Base-by-base conservation (phyloP, 75 land plant species). In the Selaginella tamariscina region DNA sequence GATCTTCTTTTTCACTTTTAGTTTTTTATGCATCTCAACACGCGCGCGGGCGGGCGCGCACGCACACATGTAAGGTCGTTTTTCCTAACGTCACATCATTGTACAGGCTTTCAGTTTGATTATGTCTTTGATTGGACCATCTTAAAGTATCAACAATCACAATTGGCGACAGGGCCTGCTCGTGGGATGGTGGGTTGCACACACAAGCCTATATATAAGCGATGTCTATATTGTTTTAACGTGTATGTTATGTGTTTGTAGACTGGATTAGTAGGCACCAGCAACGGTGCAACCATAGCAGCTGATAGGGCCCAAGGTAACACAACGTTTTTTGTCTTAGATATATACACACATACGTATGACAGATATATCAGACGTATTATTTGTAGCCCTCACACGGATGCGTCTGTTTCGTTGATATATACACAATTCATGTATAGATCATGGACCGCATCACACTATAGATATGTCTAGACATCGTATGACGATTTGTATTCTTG, bases 101-200 rank as follows among this genome's bases (percentile, higher is more conserved):
- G 23, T 8, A n/a, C 26, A 1, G 15, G 28, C 39, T 27, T 39
- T 5, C 26, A 65, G n/a, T 72, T 70, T 60, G 15, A 39, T 31
- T 33, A 26, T 32, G 31, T 68, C 65, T 68, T 68, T 44, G 69
- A 68, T 31, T 68, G 69, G 69, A 68, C 69, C 2, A 68, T 68
- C n/a, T 22, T 68, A n/a, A 32, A 44, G 26, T 68, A 68, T 68
- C 69, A 68, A 31, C 69, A 68, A 44, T 62, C 87, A 20, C 89
- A 93, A 69, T 81, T 72, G 68, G 78, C 75, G 31, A 83, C 76
- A 65, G 32, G 70, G 66, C 86, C 83, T 27, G 82, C 81, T 30
- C 81, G 79, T 31, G 30, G 66, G 60, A 70, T 81, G 64, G 87
- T 85, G 63, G 77, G 86, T 80, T 11, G 11, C 20, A 49, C 20